phyloP scores from a whole-genome alignment of 163 green algal species.

The Chlamydomonas reinhardtii region DNA sequence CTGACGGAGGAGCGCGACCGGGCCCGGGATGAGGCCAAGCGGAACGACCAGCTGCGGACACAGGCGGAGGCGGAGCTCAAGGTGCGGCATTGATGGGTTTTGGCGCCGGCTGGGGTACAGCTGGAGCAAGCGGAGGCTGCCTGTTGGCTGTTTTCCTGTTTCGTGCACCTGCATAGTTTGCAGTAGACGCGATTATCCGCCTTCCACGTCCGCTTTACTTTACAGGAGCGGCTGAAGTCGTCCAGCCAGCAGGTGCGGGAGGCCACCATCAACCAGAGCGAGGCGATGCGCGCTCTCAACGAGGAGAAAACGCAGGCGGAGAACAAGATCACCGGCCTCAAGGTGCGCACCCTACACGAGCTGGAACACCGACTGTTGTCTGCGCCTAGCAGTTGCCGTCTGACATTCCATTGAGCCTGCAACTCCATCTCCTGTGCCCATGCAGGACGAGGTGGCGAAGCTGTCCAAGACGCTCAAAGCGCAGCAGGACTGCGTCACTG shows the following conservation, averaged over 20 bases:
- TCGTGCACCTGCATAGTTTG: too few species aligned
- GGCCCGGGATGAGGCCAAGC: conserved; percentile 67
- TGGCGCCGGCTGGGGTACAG: too few species aligned
- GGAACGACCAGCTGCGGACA: conserved; percentile 50
- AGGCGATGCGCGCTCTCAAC: conserved; percentile 66
- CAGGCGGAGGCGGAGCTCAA: conserved; percentile 69
- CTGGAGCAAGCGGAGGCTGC: background rate
- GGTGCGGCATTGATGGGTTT: conserved; percentile 33
- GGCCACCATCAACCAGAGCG: conserved; percentile 70
- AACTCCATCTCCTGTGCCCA: background rate
- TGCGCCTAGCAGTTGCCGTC: too few species aligned
- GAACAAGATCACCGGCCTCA: conserved; percentile 1
- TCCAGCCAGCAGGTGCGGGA: conserved; percentile 71
- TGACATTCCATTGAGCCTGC: background rate
- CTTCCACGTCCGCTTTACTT: background rate
- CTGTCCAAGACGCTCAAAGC: conserved; percentile 2
- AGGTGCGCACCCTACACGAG: background rate
- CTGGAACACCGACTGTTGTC: too few species aligned
- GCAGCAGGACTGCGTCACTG: conserved; percentile 2
- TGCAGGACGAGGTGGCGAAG: conserved; percentile 4
- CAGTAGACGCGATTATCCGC: too few species aligned
- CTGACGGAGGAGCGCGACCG: conserved; percentile 78
- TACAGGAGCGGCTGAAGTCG: conserved; percentile 70
- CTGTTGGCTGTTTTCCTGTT: too few species aligned
- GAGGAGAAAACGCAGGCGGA: conserved; percentile 58